Percentiles rank a stretch among this genome's conserved stretches.
Conservation (phyloP, 768 basidiomycete genomes). For the Albatrellus ellisii region DNA sequence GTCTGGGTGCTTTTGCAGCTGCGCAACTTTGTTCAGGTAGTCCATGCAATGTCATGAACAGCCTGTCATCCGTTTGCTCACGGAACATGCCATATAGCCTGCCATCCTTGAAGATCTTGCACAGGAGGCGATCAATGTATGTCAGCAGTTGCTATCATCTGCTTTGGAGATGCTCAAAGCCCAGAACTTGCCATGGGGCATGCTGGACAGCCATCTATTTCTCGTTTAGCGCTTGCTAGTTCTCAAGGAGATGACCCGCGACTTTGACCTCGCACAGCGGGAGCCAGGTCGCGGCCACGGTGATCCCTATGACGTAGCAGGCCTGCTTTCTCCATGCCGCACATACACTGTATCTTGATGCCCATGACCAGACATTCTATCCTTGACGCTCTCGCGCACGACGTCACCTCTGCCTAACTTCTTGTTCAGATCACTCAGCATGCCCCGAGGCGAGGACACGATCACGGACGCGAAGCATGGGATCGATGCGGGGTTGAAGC, state of each 20-base stretch:
- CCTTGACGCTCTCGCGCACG: slow-evolving; percentile 46
- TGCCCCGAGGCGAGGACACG: slow-evolving; percentile 47
- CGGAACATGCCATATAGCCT: slow-evolving; percentile 36
- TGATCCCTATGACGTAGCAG: slow-evolving; percentile 43
- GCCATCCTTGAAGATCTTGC: slow-evolving; percentile 95
- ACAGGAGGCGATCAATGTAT: slow-evolving; percentile 78
- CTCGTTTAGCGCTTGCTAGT: slow-evolving; percentile 83
- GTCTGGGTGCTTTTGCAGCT: slow-evolving; percentile 87
- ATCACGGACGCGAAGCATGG: slow-evolving; percentile 63
- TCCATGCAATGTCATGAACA: slow-evolving; percentile 11
- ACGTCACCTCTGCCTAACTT: slow-evolving; percentile 52
- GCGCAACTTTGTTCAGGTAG: slow-evolving; percentile 84
- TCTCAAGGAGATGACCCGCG: slow-evolving; percentile 79
- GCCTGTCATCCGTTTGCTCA: not conserved
- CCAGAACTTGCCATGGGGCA: slow-evolving; percentile 29
- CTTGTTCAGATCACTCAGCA: slow-evolving; percentile 56
- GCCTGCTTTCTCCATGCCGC: slow-evolving; percentile 16
- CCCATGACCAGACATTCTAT: slow-evolving; percentile 32
- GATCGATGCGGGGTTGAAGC: slow-evolving; percentile 77
- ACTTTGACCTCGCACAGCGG: slow-evolving; percentile 47
- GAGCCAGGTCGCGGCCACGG: slow-evolving; percentile 28
- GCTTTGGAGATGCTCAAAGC: slow-evolving; percentile 54
- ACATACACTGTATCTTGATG: slow-evolving; percentile 5
- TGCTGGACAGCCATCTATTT: slow-evolving; percentile 72
- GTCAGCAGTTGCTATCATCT: slow-evolving; percentile 64